Base-by-base conservation (phyloP, 441 rosid genomes). In the Aquilaria agallochum region DNA sequence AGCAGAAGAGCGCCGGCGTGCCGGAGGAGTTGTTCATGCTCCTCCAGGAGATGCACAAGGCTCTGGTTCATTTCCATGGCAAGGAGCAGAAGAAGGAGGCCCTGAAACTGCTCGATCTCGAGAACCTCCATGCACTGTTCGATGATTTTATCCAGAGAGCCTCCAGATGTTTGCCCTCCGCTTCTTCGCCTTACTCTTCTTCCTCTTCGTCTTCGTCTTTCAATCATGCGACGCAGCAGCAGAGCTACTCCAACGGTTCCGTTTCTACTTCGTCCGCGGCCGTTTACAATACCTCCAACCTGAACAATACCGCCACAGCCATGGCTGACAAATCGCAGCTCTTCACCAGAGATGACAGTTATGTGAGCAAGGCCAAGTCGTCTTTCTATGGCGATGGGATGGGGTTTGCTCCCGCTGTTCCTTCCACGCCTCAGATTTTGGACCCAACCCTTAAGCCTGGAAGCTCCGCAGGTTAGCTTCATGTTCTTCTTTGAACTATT, bases 101-200 rank as follows among this genome's bases (percentile, higher is more conserved):
- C 0, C 8, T 65, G 56, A 86, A 77, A 62, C 45, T 95, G 56
- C 83, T 95, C 53, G 96, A 95, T 76, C 92, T 91, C 7, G 99
- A 95, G 59, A 74, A 68, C 54, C 59, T 74, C 32, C 97, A 95
- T 63, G 58, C 76, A 0, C 13, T 84, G 67, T 95, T 91, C 77
- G 99, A 89, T 63, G 95, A 86, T 14, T 81, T 74, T 63, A 86
- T 95, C 60, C 97, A 89, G 67, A 86, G 95, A 78, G 99, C 97
- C 64, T 84, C 95, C 4, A 58, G 65, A 56, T 89, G 96, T 56
- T 53, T 89, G 44, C 66, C 77, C 51, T 69, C 80, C 5, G 60
- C 84, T 20, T 49, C 79, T 48, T 47, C 80, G n/a, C n/a, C 77
- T 1, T 63, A 77, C 11, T 53, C 74, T 6, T 56, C 76, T 0